Evolutionary conservation across 805 yeast genomes (phyloP).

Genomic region (Lachancea kluyveri): DNA sequence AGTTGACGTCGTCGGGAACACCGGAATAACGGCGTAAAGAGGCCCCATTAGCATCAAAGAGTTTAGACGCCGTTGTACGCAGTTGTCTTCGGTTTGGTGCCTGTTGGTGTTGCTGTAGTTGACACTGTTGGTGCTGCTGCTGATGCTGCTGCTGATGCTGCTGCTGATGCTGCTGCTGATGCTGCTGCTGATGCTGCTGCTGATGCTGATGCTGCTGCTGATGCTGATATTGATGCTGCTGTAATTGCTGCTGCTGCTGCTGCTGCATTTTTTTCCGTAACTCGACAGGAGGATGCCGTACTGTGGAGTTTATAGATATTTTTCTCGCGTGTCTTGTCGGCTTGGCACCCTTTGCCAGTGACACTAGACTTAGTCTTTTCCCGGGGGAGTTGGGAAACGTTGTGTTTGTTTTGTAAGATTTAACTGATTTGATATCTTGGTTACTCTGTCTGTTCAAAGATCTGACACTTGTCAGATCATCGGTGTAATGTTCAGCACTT

Average conservation of each 20-base stretch:
- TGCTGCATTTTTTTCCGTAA: slow-evolving; percentile 9
- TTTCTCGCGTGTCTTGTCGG: slow-evolving; percentile 6
- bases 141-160: no score
- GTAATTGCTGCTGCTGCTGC: slow-evolving; percentile 2
- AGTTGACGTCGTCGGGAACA: slow-evolving; percentile 51
- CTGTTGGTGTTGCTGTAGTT: no score
- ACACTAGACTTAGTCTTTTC: slow-evolving; percentile 19
- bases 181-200: slow-evolving; percentile 7
- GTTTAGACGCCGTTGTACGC: slow-evolving; percentile 63
- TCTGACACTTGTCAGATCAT: slow-evolving; percentile 16
- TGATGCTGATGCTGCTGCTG: slow-evolving; percentile 1
- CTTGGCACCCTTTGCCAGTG: slow-evolving; percentile 11
- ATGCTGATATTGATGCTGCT: slow-evolving; percentile 1
- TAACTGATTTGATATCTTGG: slow-evolving; percentile 21
- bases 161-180: slow-evolving; percentile 2
- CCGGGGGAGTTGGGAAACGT: slow-evolving; percentile 21
- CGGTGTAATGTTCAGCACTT: no score
- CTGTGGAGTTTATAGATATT: slow-evolving; percentile 2
- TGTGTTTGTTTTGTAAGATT: slow-evolving; percentile 14
- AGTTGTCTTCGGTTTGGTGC: slow-evolving; percentile 34
- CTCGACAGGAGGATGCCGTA: slow-evolving; percentile 2
- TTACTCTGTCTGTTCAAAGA: slow-evolving; percentile 13
- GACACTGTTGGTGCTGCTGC: no score
- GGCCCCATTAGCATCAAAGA: slow-evolving; percentile 67
- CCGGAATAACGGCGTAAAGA: slow-evolving; percentile 70